A percentile compares a stretch with the other conserved stretches of the same genome.
These are phyloP conservation scores for Sporothrix brasiliensis DNA, from an alignment of 2,329 filamentous ascomycete genomes.

Conservation along the genomic window DNA sequence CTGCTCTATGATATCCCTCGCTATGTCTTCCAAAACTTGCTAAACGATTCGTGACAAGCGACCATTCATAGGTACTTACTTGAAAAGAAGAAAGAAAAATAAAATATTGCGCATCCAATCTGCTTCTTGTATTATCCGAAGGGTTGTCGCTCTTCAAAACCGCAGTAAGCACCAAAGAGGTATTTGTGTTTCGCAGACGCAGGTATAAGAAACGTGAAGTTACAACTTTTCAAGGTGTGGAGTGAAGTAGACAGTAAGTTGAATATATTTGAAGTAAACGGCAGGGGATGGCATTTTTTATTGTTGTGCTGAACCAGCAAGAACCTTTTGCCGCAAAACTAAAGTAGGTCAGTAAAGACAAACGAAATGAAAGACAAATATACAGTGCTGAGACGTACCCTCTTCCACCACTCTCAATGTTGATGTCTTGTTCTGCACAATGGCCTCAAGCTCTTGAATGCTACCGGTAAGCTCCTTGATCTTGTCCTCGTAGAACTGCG, in stretches of 20 bases:
- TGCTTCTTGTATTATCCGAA: background rate
- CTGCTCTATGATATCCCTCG: background rate
- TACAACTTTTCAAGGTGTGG: constrained; percentile 15
- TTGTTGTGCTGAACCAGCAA: constrained; percentile 33
- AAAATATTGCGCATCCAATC: background rate
- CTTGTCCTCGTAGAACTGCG: constrained; percentile 61
- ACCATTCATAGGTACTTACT: too few species aligned
- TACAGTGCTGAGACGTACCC: constrained; percentile 52
- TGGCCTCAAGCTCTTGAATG: constrained; percentile 60
- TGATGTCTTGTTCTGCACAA: constrained; percentile 72
- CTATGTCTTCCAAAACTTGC: too few species aligned
- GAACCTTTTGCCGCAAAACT: constrained; percentile 49
- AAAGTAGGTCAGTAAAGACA: background rate
- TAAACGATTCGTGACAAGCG: too few species aligned
- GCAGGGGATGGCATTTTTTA: background rate
- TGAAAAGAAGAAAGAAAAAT: too few species aligned
- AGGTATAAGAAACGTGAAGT: background rate
- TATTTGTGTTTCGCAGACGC: background rate
- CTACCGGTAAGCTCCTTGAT: constrained; percentile 57
- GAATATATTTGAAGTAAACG: constrained; percentile 1
- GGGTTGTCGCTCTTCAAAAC: background rate
- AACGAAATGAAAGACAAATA: background rate
- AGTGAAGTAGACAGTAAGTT: background rate
- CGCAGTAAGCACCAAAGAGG: background rate
- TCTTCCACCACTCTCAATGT: constrained; percentile 89